Conservation (phyloP, 139 green algal species). For the Ulvella scutata region DNA sequence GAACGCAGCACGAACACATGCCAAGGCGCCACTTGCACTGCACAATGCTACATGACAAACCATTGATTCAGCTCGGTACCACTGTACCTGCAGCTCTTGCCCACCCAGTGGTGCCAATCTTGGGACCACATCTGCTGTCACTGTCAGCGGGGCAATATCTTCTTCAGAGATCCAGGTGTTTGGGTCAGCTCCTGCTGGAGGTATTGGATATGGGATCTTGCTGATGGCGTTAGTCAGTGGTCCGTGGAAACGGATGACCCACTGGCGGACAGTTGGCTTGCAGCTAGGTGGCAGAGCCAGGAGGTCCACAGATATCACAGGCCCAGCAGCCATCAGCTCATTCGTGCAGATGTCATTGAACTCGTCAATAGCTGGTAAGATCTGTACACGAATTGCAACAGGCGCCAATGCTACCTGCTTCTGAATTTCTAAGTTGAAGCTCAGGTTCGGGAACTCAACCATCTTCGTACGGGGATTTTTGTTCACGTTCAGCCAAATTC, state of each 20-base stretch:
- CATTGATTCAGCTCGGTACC: background rate
- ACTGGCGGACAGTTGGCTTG: conserved; percentile 24
- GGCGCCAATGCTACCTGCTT: conserved; percentile 41
- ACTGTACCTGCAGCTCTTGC: conserved; percentile 12
- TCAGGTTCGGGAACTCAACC: conserved; percentile 17
- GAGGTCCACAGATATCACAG: conserved; percentile 26
- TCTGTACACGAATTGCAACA: conserved; percentile 27
- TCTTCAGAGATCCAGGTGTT: conserved; percentile 29
- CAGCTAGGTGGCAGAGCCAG: conserved; percentile 23
- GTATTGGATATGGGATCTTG: conserved; percentile 52
- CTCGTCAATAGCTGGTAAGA: conserved; percentile 16
- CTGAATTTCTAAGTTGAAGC: conserved; percentile 21
- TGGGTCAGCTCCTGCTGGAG: conserved; percentile 43
- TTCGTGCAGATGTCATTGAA: conserved; percentile 21
- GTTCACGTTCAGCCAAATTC: conserved; percentile 36
- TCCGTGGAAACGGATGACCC: conserved; percentile 11
- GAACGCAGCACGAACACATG: background rate
- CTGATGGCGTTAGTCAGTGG: background rate
- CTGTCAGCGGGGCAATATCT: conserved; percentile 36
- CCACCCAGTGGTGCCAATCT: conserved; percentile 11
- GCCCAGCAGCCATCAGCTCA: conserved; percentile 29
- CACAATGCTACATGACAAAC: background rate
- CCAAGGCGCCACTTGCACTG: background rate
- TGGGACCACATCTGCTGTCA: conserved; percentile 22
- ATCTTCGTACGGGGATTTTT: conserved; percentile 35